Evolutionary conservation across 805 yeast genomes (phyloP), one percentile per base, ranked within the genome.

Genomic region (Pichia manshurica): DNA sequence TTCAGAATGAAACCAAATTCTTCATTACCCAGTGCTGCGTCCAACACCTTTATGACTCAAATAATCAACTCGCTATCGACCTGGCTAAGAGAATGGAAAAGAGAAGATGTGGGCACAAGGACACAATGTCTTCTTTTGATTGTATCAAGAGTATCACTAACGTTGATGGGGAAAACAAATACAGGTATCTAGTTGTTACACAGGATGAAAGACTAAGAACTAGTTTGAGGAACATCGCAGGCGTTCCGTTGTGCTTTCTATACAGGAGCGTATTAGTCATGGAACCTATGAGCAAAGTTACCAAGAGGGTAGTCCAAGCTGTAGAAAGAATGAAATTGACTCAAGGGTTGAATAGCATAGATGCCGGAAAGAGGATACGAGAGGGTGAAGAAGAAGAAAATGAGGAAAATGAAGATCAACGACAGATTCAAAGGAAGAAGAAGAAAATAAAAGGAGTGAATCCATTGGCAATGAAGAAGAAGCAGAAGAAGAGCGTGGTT

Each of bases 11-110:
- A 57, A 78, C 82, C 28, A 93, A 91, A 60, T 86, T 87, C 19
- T 78, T 93, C 95, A 85, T 93, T 46, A 88, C 99, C 2, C 98
- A 93, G 65, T 93, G 99, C 63, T 86, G 96, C 57, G 87, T 93
- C 75, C 88, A 88, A 61, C 84, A 86, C 17, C 69, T 93, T 28
- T 93, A 93, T 64, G 74, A 74, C 39, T 73, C 84, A 5, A 77
- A 78, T 22, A 78, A 87, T 58, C 90, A 87, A 57, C 72, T 68
- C 4, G 96, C 95, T 1, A 86, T 93, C 41, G 84, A 77, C 28
- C 58, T 83, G 32, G 98, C 96, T 8, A 93, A 89, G 63, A 84
- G 84, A 56, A 63, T 64, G 67, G 99, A 93, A 66, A 81, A 97
- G 68, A 79, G 99, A 67, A 80, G 96, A 56, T 93, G 99, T 66